Evolutionary conservation across 2,329 filamentous ascomycete species (phyloP).

Genomic region (Grosmannia clavigera): DNA sequence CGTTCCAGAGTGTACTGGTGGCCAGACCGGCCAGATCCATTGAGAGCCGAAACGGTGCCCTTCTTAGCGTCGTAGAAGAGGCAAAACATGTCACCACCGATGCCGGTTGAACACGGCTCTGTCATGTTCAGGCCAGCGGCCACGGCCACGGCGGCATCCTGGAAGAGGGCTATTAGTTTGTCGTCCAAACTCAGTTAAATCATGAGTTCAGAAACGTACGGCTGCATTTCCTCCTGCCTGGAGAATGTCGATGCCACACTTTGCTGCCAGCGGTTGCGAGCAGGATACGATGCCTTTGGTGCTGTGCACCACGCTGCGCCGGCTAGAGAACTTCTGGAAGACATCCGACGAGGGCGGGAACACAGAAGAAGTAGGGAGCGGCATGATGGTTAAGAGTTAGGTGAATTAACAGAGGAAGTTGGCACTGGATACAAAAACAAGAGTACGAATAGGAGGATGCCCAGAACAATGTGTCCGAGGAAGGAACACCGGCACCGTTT

Average conservation of each 20-base stretch:
- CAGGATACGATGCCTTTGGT: constrained; percentile 81
- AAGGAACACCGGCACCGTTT: background rate
- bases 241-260: constrained; percentile 71
- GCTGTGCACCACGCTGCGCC: constrained; percentile 84
- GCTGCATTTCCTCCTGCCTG: constrained; percentile 82
- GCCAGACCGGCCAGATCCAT: constrained; percentile 82
- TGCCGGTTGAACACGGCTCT: constrained; percentile 84
- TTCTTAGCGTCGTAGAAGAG: constrained; percentile 79
- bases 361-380: constrained; percentile 32
- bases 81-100: constrained; percentile 95
- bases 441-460: background rate
- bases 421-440: background rate
- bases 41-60: constrained; percentile 72
- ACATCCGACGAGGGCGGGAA: constrained; percentile 32
- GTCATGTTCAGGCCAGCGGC: constrained; percentile 89
- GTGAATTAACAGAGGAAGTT: background rate
- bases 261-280: constrained; percentile 75
- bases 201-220: constrained; percentile 72
- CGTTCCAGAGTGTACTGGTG: constrained; percentile 55
- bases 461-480: background rate
- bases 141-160: constrained; percentile 95
- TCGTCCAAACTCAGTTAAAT: constrained; percentile 74
- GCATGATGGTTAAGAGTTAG: constrained; percentile 23
- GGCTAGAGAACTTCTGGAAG: constrained; percentile 52
- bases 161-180: constrained; percentile 25